Evolutionary conservation across 352 stramenopile genomes (phyloP).

Genomic region (Globisporangium perplexum): DNA sequence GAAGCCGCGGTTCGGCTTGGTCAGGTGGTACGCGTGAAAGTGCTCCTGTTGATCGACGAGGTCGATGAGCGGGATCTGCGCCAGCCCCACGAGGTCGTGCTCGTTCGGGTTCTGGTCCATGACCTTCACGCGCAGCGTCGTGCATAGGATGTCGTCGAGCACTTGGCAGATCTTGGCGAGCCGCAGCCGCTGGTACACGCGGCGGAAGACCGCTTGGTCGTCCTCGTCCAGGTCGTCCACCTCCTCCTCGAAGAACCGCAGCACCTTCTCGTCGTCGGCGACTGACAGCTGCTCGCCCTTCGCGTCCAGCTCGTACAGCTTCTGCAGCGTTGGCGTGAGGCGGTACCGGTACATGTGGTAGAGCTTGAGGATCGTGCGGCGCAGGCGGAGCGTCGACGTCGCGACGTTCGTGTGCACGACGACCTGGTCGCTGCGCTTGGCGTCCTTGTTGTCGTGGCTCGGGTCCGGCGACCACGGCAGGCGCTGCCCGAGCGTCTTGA

Average conservation of each 20-base stretch:
- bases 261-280: constrained; percentile 27
- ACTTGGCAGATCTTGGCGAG: constrained; percentile 51
- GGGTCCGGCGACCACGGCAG: constrained; percentile 43
- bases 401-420: constrained; percentile 39
- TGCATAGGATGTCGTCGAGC: constrained; percentile 56
- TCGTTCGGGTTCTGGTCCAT: constrained; percentile 46
- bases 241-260: constrained; percentile 59
- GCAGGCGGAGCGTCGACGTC: constrained; percentile 42
- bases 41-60: constrained; percentile 58
- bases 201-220: constrained; percentile 38
- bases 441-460: constrained; percentile 8
- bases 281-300: constrained; percentile 32
- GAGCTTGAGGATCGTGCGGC: constrained; percentile 52
- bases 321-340: constrained; percentile 48
- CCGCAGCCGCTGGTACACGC: constrained; percentile 48
- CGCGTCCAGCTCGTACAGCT: constrained; percentile 44
- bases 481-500: constrained; percentile 22
- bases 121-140: constrained; percentile 46
- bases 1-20: constrained; percentile 17
- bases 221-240: constrained; percentile 61
- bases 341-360: constrained; percentile 40
- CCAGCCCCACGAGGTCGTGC: constrained; percentile 46
- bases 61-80: constrained; percentile 59
- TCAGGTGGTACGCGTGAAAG: constrained; percentile 51
- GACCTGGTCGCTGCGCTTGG: constrained; percentile 17